phyloP scores from a whole-genome alignment of 148 eudicot species.

The Mesembryanthemum crystallinum region DNA sequence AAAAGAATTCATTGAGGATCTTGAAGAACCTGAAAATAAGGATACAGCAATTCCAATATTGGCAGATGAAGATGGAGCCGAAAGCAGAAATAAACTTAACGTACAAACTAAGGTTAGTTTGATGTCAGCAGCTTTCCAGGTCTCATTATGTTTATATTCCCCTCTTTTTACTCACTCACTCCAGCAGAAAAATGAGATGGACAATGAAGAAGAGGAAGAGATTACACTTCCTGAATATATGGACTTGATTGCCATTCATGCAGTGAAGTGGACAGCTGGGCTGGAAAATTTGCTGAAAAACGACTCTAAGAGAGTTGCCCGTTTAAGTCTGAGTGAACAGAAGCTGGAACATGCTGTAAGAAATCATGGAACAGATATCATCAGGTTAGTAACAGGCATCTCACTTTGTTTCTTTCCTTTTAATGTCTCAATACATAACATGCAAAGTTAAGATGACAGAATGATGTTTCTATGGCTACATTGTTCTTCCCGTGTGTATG shows the following conservation, averaged over 20 bases:
- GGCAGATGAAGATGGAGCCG: constrained; percentile 10
- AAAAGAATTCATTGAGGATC: constrained; percentile 35
- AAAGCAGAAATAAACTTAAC: background rate
- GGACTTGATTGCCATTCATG: constrained; percentile 53
- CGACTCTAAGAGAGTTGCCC: constrained; percentile 37
- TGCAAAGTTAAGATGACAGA: too few relatives aligned
- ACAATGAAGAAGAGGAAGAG: constrained; percentile 39
- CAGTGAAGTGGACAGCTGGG: constrained; percentile 47
- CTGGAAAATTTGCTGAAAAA: constrained; percentile 24
- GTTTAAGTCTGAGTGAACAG: constrained; percentile 58
- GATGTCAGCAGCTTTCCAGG: background rate
- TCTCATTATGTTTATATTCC: background rate
- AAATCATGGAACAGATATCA: constrained; percentile 34
- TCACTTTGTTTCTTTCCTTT: background rate
- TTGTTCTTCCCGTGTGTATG: too few relatives aligned
- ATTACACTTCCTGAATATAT: constrained; percentile 34
- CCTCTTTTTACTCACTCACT: background rate
- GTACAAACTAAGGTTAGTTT: constrained; percentile 19
- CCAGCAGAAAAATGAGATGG: constrained; percentile 30
- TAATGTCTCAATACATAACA: background rate
- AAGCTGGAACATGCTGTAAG: constrained; percentile 39
- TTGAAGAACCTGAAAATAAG: constrained; percentile 17
- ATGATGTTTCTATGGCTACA: too few relatives aligned
- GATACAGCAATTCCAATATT: constrained; percentile 1
- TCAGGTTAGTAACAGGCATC: constrained; percentile 36